Conservation (phyloP, 2,329 filamentous ascomycete genomes). For the Fusarium temperatum region DNA sequence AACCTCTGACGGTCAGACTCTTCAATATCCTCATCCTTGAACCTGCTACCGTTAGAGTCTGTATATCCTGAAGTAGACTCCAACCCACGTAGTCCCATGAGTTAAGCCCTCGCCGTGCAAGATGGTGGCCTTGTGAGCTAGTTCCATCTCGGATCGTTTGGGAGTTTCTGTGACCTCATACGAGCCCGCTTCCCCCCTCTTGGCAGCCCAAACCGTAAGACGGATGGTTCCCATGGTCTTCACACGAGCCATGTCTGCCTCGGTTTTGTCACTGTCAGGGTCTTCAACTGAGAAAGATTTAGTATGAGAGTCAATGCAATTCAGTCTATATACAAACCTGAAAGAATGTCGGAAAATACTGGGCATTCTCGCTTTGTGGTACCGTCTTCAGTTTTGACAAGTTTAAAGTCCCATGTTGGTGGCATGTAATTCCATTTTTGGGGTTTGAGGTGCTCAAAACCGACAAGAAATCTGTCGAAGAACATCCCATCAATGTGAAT, state of each 20-base stretch:
- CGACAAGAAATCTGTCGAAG: no score
- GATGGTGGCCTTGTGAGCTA: background rate
- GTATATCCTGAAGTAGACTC: fast-evolving
- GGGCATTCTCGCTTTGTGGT: background rate
- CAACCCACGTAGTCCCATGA: background rate
- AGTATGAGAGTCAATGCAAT: background rate
- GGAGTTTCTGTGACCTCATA: background rate
- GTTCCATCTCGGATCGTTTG: background rate
- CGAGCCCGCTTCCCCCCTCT: fast-evolving
- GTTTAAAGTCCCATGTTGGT: no score
- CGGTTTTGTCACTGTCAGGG: background rate
- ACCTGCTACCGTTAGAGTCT: background rate
- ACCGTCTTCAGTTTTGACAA: background rate
- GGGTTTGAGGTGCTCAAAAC: fast-evolving
- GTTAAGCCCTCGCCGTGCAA: background rate
- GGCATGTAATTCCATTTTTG: background rate
- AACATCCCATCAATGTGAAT: background rate
- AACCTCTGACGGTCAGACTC: fast-evolving
- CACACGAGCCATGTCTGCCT: background rate
- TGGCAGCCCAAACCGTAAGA: background rate
- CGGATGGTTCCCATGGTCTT: background rate
- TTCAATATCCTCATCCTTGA: background rate
- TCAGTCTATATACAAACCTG: background rate
- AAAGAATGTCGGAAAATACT: background rate
- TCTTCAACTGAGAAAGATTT: background rate